Percentiles rank a stretch among this genome's conserved stretches.
phyloP scores from a whole-genome alignment of 129 eudicot genomes.

The Artemisia argyi region DNA sequence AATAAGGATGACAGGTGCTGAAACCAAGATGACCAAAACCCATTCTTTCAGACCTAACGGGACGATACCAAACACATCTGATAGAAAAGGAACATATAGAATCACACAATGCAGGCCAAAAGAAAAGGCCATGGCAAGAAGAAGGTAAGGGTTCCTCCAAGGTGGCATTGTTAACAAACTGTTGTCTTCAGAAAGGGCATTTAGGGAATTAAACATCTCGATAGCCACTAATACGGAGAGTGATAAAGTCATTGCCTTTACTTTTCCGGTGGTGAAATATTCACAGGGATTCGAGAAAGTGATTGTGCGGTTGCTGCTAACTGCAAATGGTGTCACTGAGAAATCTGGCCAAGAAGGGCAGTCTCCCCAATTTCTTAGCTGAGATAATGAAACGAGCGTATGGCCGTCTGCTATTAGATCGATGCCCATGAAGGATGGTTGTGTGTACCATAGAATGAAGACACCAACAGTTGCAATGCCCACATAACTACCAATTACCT shows the following conservation, averaged over 20 bases:
- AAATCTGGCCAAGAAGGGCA: conserved; percentile 72
- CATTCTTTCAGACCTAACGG: conserved; percentile 55
- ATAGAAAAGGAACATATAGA: conserved; percentile 64
- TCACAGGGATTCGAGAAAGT: conserved; percentile 71
- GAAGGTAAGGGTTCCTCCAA: conserved; percentile 77
- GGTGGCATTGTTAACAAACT: conserved; percentile 75
- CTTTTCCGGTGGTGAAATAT: conserved; percentile 67
- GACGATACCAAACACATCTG: conserved; percentile 63
- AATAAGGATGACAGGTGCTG: conserved; percentile 67
- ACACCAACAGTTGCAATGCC: too few species aligned
- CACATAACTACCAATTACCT: too few species aligned
- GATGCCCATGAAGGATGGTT: too few species aligned
- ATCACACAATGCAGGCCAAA: conserved; percentile 66
- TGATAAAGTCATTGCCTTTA: conserved; percentile 71
- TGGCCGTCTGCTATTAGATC: too few species aligned
- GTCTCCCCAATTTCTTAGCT: conserved; percentile 10
- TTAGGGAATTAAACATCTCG: conserved; percentile 77
- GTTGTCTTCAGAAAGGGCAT: conserved; percentile 75
- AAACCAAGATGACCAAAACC: conserved; percentile 58
- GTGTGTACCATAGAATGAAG: too few species aligned
- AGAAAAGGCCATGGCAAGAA: conserved; percentile 62
- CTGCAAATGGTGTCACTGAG: conserved; percentile 58
- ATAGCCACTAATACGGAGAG: conserved; percentile 77
- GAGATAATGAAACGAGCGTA: not conserved
- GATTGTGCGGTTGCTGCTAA: conserved; percentile 42